phyloP scores from a whole-genome alignment of 805 yeast species.

The Geotrichum ghanense region DNA sequence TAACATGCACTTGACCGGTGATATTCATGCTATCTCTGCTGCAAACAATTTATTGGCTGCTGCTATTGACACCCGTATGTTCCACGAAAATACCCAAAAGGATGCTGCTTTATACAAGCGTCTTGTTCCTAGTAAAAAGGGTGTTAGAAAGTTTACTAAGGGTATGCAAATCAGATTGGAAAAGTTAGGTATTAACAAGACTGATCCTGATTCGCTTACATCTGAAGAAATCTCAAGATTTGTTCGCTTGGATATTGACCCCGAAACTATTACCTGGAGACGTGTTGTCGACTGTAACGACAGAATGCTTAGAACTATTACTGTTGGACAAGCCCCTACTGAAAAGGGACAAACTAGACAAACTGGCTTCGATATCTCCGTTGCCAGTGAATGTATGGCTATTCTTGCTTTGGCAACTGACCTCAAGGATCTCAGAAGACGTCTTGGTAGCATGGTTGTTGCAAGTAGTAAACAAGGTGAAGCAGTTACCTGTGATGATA shows the following conservation, averaged over 20 bases:
- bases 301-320: conserved; percentile 77
- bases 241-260: conserved; percentile 81
- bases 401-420: conserved; percentile 75
- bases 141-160: conserved; percentile 63
- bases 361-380: conserved; percentile 93
- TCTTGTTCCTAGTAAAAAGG: conserved; percentile 78
- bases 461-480: conserved; percentile 65
- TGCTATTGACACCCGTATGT: conserved; percentile 93
- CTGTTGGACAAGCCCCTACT: conserved; percentile 85
- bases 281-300: conserved; percentile 94
- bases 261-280: conserved; percentile 79
- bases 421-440: conserved; percentile 70
- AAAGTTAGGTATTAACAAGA: conserved; percentile 71
- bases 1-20: conserved; percentile 96
- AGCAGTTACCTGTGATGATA: conserved; percentile 87
- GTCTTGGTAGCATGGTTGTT: conserved; percentile 84
- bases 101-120: conserved; percentile 73
- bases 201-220: conserved; percentile 71
- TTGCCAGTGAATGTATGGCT: conserved; percentile 95
- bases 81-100: conserved; percentile 84
- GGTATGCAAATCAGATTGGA: conserved; percentile 67
- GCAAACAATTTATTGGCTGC: conserved; percentile 93
- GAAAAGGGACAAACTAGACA: conserved; percentile 80
- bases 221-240: conserved; percentile 62
- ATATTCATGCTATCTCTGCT: conserved; percentile 89